A percentile compares a stretch with the other conserved stretches of the same genome.
Evolutionary conservation across 2,329 filamentous ascomycete species (phyloP).

Genomic region (Arachnomyces sp.): DNA sequence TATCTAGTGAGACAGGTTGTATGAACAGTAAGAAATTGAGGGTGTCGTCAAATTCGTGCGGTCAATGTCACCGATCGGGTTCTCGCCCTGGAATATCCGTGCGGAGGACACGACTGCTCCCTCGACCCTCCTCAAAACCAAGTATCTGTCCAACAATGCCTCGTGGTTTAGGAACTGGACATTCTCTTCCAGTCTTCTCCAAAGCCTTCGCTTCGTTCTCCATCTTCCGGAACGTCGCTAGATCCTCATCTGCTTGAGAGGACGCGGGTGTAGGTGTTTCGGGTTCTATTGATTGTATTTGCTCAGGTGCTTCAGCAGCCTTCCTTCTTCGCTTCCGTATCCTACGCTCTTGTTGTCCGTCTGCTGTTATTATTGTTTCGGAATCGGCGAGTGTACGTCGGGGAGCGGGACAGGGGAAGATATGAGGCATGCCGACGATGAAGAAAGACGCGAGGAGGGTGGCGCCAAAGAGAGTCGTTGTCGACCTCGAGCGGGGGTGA

Average conservation of each 20-base stretch:
- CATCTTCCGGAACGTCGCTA: constrained; percentile 34
- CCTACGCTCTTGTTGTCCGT: constrained; percentile 36
- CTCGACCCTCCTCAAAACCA: constrained; percentile 48
- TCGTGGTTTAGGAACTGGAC: constrained; percentile 83
- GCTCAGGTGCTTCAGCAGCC: constrained; percentile 16
- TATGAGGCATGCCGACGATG: constrained; percentile 81
- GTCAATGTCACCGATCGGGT: background rate
- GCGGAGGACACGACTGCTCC: constrained; percentile 6
- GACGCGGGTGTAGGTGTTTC: constrained; percentile 10
- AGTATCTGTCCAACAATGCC: constrained; percentile 68
- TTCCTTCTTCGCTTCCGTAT: constrained; percentile 30
- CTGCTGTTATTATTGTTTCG: constrained; percentile 32
- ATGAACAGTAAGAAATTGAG: too few relatives aligned
- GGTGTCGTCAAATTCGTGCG: too few relatives aligned
- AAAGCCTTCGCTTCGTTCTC: constrained; percentile 33
- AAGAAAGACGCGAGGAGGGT: constrained; percentile 84
- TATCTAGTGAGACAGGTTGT: too few relatives aligned
- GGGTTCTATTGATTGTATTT: constrained; percentile 2
- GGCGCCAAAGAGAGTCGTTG: constrained; percentile 88
- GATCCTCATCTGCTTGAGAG: constrained; percentile 32
- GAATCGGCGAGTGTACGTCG: constrained; percentile 67
- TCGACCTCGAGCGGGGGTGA: constrained; percentile 87
- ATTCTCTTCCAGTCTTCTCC: constrained; percentile 56
- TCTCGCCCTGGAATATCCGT: constrained; percentile 10
- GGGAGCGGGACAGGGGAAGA: constrained; percentile 83